Conservation (phyloP, 768 basidiomycete species). For the Hydnum rufescens region DNA sequence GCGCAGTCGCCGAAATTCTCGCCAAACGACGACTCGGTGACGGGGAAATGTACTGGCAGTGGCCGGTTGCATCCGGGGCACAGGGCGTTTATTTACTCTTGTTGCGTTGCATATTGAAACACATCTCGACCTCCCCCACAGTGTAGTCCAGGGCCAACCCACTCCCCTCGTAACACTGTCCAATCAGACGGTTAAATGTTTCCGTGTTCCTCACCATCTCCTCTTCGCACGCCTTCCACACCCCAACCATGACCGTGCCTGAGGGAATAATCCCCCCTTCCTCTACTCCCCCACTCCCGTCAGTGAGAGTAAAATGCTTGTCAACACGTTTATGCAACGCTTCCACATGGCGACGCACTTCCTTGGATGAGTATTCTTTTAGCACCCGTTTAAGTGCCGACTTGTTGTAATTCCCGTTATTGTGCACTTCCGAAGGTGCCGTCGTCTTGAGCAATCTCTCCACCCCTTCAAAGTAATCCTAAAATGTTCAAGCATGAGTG, state of each 20-base stretch:
- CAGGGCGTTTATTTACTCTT: no score
- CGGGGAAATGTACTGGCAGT: neutral
- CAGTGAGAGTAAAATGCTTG: slow-evolving; percentile 85
- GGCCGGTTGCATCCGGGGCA: no score
- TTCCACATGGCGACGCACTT: slow-evolving; percentile 76
- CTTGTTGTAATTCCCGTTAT: slow-evolving; percentile 56
- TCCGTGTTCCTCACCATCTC: slow-evolving; percentile 59
- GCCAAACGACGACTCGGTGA: neutral
- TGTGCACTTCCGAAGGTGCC: slow-evolving; percentile 52
- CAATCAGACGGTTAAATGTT: slow-evolving; percentile 44
- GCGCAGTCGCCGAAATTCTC: no score
- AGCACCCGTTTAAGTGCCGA: slow-evolving; percentile 63
- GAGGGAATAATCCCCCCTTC: slow-evolving; percentile 29
- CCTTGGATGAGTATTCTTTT: slow-evolving; percentile 73
- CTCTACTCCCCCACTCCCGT: slow-evolving; percentile 33
- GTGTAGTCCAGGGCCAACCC: slow-evolving; percentile 59
- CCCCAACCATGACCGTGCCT: slow-evolving; percentile 47
- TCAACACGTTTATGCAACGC: slow-evolving; percentile 77
- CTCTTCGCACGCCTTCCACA: slow-evolving; percentile 83
- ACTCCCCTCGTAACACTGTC: slow-evolving; percentile 59
- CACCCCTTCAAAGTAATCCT: slow-evolving; percentile 92
- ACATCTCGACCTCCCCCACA: slow-evolving; percentile 49
- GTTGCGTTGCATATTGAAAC: no score
- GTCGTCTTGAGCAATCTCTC: slow-evolving; percentile 73
- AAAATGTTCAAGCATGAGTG: neutral